phyloP scores from a whole-genome alignment of 345 rosid genomes.

The Gossypium thurberi region DNA sequence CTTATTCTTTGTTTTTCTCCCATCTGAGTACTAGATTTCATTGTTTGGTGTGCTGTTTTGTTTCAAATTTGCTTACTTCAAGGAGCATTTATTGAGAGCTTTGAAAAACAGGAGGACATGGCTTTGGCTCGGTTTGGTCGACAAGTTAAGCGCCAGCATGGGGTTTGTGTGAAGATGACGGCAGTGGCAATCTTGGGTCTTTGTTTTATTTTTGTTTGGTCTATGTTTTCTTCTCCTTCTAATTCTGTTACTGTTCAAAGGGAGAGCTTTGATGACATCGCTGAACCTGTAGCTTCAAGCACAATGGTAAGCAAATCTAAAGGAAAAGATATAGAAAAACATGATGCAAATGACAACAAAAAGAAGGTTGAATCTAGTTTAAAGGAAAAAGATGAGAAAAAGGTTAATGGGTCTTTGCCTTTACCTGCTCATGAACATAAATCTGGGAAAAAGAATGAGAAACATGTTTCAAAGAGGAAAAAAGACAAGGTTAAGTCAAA shows the following conservation, averaged over 20 bases:
- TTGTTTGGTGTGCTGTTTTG: conserved; percentile 6
- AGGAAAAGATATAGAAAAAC: conserved; percentile 23
- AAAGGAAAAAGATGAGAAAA: conserved; percentile 33
- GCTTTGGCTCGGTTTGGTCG: conserved; percentile 62
- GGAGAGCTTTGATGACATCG: conserved; percentile 84
- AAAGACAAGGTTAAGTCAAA: conserved; percentile 28
- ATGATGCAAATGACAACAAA: conserved; percentile 23
- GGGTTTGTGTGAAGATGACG: conserved; percentile 63
- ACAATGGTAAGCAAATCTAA: conserved; percentile 21
- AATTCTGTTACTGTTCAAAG: conserved; percentile 57
- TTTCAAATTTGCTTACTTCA: background rate
- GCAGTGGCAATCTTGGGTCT: conserved; percentile 71
- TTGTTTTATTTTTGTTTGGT: conserved; percentile 81
- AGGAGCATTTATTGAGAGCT: conserved; percentile 4
- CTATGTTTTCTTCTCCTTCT: conserved; percentile 59
- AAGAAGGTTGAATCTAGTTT: conserved; percentile 31
- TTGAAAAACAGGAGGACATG: conserved; percentile 36
- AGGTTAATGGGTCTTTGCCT: conserved; percentile 36
- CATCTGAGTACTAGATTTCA: background rate
- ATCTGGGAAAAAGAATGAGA: conserved; percentile 37
- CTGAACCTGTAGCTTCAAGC: conserved; percentile 57
- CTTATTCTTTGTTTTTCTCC: background rate
- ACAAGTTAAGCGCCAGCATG: conserved; percentile 67
- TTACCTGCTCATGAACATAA: conserved; percentile 33
- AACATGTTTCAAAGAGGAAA: conserved; percentile 30